Evolutionary conservation across 768 basidiomycete species (phyloP).

Genomic region (Kondoa subrosea): DNA sequence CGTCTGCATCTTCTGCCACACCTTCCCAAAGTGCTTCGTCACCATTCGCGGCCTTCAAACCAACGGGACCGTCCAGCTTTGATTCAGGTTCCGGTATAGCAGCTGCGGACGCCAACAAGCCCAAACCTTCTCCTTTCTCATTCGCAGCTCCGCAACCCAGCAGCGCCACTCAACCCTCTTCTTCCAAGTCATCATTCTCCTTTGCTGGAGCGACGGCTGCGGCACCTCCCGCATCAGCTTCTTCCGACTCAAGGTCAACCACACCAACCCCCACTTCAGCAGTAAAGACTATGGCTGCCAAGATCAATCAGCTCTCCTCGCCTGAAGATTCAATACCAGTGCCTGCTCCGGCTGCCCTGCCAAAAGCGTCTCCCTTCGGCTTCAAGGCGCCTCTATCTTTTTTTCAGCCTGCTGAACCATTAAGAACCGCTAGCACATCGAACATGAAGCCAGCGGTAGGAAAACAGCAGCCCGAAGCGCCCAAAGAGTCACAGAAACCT

Average conservation of each 20-base stretch:
- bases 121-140: background rate
- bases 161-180: background rate
- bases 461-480: background rate
- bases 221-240: too few species aligned
- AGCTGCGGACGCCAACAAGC: background rate
- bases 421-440: too few species aligned
- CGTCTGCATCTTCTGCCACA: background rate
- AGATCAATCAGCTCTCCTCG: background rate
- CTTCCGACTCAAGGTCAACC: too few species aligned
- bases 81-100: background rate
- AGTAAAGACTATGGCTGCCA: background rate
- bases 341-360: background rate
- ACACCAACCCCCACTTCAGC: background rate
- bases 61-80: background rate
- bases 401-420: background rate
- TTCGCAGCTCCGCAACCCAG: background rate
- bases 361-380: background rate
- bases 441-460: background rate
- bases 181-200: background rate
- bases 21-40: background rate
- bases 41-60: background rate
- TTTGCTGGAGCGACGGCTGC: too few species aligned
- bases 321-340: background rate
- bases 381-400: background rate
- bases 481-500: background rate